Base-by-base conservation (phyloP, 2,329 filamentous ascomycete genomes). In the Colletotrichum plurivorum region DNA sequence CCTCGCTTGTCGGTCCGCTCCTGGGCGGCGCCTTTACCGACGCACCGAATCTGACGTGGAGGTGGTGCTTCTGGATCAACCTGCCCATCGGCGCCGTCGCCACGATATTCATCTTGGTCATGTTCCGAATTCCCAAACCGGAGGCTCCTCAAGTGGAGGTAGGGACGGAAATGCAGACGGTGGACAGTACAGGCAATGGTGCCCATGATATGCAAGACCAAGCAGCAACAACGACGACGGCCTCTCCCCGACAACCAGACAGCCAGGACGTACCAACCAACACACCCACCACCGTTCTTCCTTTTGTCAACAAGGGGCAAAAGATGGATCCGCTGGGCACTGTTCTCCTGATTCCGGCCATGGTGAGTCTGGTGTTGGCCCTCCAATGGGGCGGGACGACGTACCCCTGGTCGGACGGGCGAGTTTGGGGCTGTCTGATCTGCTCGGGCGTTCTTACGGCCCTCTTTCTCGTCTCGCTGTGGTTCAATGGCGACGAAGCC, bases 351-450 rank as follows among this genome's bases (percentile, higher is more conserved):
- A 80, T 88, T 25, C 85, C 87, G 1, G 81, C 83, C 45, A 81
- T 89, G 54, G 76, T 89, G 68, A 85, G 83, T 71, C 78, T 89
- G 13, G 77, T 90, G 12, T 79, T 90, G 3, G 87, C 86, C 15
- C 79, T 90, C 41, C 84, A 89, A 73, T 89, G 85, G 84, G 88
- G 87, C 12, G 88, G 88, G 9, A 79, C 83, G 39, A 76, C 83
- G 31, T 84, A 86, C 61, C 56, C 85, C 2, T 90, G 87, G 88
- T 78, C 74, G 66, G 81, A 80, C 76, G 76, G 81, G 10, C 79
- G 77, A 16, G 80, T 88, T 57, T 75, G 80, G 48, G 77, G 73
- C 13, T 73, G 80, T 9, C 74, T 81, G 27, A 71, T 76, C 18
- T 59, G 74, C 12, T 76, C 73, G 22, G 69, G 41, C n/a, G 67